Percentiles rank a stretch among this genome's conserved stretches.
These are phyloP conservation scores for Phalaenopsis aphrodite DNA, from an alignment of 106 monocot species.

Conservation along the genomic window DNA sequence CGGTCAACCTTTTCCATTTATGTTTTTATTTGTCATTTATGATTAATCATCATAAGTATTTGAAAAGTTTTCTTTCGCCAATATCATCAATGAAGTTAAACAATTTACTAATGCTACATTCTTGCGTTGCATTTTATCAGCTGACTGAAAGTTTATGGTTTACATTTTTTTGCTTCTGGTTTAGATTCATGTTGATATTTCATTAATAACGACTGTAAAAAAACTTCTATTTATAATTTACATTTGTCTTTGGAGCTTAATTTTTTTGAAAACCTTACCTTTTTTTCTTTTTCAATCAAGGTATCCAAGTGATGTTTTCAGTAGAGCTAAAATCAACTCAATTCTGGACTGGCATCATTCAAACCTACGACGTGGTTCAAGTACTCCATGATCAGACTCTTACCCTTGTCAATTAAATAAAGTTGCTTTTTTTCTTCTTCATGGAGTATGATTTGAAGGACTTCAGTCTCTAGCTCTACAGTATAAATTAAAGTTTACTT, in stretches of 20 bases:
- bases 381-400: constrained; percentile 22
- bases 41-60: not conserved
- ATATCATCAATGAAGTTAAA: not conserved
- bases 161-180: not conserved
- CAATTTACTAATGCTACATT: not conserved
- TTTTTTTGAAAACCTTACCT: not conserved
- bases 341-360: constrained; percentile 98
- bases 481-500: too few species aligned
- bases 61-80: not conserved
- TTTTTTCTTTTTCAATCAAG: constrained; percentile 25
- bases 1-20: not conserved
- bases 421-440: not conserved
- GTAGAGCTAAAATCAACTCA: constrained; percentile 71
- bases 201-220: not conserved
- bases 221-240: not conserved
- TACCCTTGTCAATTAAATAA: not conserved
- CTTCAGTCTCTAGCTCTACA: too few species aligned
- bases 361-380: constrained; percentile 68
- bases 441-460: not conserved
- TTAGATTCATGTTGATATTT: not conserved
- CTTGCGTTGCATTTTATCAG: not conserved
- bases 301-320: constrained; percentile 80
- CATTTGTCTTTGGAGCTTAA: not conserved
- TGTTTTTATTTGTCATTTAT: not conserved
- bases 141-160: not conserved